Evolutionary conservation across 176 grass and related monocot genomes (phyloP).

Genomic region (Zoysia pacifica): DNA sequence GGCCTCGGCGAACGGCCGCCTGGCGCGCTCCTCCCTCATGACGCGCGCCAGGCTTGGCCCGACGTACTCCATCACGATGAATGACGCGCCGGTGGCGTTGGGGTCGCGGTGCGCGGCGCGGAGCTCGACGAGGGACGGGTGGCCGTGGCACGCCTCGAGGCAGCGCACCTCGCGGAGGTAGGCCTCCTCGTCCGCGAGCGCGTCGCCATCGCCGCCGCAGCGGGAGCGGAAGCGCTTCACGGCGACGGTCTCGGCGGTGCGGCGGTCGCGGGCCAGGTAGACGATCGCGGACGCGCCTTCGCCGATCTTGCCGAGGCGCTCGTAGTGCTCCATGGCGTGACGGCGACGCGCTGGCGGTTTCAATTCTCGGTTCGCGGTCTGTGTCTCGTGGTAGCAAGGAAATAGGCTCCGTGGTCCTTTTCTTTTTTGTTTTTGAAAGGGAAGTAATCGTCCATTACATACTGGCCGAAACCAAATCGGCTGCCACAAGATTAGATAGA

Average conservation of each 20-base stretch:
- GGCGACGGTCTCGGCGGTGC: constrained; percentile 29
- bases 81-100: not conserved
- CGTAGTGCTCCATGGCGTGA: constrained; percentile 25
- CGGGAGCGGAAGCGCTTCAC: constrained; percentile 11
- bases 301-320: constrained; percentile 24
- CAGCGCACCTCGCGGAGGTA: constrained; percentile 18
- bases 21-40: not conserved
- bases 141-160: constrained; percentile 19
- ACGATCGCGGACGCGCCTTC: constrained; percentile 10
- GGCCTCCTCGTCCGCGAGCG: not conserved
- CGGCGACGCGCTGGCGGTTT: not conserved
- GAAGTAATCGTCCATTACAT: too few relatives aligned
- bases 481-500: too few relatives aligned
- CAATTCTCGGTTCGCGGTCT: too few relatives aligned
- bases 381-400: too few relatives aligned
- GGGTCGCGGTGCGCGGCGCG: not conserved
- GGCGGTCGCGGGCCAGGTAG: constrained; percentile 25
- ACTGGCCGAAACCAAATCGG: too few relatives aligned
- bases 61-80: constrained; percentile 30
- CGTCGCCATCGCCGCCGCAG: too few relatives aligned
- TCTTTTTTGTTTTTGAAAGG: too few relatives aligned
- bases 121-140: constrained; percentile 5
- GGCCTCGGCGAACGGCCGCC: not conserved
- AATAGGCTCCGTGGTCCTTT: too few relatives aligned
- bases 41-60: not conserved